Evolutionary conservation across 1,139 yeast species (phyloP).

Genomic region (Geotrichum candidum): DNA sequence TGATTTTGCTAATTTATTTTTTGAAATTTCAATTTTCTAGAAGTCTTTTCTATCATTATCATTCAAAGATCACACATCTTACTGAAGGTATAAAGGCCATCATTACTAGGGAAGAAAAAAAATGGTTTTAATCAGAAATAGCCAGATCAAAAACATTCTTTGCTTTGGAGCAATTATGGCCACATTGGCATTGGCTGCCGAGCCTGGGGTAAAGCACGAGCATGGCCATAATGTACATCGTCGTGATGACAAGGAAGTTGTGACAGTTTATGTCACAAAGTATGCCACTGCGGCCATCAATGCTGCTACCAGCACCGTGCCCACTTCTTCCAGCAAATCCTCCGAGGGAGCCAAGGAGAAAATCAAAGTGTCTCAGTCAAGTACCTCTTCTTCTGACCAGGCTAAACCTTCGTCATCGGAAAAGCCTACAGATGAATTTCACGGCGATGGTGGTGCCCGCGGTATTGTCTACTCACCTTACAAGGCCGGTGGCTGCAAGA

Average conservation of each 20-base stretch:
- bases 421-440: neutral
- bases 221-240: neutral
- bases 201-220: neutral
- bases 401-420: constrained; percentile 23
- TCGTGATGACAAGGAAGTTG: neutral
- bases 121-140: neutral
- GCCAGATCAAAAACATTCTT: neutral
- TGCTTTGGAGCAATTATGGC: neutral
- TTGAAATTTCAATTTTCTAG: too few species aligned
- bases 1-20: neutral
- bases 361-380: constrained; percentile 21
- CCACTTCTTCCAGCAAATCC: constrained; percentile 21
- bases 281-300: neutral
- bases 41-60: neutral
- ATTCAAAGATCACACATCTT: neutral
- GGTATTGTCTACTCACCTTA: constrained; percentile 88
- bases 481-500: constrained; percentile 63
- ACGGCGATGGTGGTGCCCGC: constrained; percentile 35
- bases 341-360: constrained; percentile 10
- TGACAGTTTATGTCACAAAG: neutral
- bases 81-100: too few species aligned
- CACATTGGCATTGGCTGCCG: neutral
- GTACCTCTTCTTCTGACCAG: constrained; percentile 22
- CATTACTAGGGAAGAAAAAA: neutral
- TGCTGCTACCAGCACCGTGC: constrained; percentile 22